Base-by-base conservation (phyloP, 345 rosid genomes). In the Syzygium jambos region DNA sequence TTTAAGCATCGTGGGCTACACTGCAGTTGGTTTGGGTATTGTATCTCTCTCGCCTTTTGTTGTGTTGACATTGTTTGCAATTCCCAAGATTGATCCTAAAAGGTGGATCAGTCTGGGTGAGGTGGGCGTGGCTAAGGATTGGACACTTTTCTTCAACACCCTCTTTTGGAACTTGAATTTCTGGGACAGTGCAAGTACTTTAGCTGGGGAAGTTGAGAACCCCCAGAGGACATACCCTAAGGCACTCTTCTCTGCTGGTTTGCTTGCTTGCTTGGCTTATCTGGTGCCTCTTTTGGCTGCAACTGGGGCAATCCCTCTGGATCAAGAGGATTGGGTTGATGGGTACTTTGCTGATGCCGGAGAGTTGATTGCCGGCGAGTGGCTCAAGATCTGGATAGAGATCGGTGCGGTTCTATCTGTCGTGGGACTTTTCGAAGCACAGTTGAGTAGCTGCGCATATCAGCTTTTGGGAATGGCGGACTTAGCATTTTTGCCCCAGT, bases 361-460 rank as follows among this genome's bases (percentile, higher is more conserved):
- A 2, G 93, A 93, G 86, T 91, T 95, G 41, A 95, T 96, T 29
- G 96, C 94, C 5, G 99, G 99, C 2, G 93, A 91, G 51, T 97
- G 99, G 99, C 89, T 97, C 13, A 95, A 95, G 68, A 88, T 92
- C 4, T 96, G 96, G 95, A 53, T 95, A 38, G 93, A 93, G 88
- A 34, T 95, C 1, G 96, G 98, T 10, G 94, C 97, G 4, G 98
- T 95, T 54, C 87, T 96, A 22, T 95, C 98, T 1, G 93, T 90
- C 4, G 91, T 95, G 27, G 99, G 99, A 9, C 90, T 97, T 23
- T 97, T 92, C 43, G 98, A 96, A 88, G 99, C 99, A 51, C 97
- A 96, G 85, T 51, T 97, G 89, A 96, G 99, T 38, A 94, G 98
- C 63, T 87, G 95, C 83, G 95, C 94, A 19, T 95, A 93, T 65